These are phyloP conservation scores for Gastroboletus turbinatus DNA, from an alignment of 1,284 basidiomycete genomes.

Conservation along the genomic window DNA sequence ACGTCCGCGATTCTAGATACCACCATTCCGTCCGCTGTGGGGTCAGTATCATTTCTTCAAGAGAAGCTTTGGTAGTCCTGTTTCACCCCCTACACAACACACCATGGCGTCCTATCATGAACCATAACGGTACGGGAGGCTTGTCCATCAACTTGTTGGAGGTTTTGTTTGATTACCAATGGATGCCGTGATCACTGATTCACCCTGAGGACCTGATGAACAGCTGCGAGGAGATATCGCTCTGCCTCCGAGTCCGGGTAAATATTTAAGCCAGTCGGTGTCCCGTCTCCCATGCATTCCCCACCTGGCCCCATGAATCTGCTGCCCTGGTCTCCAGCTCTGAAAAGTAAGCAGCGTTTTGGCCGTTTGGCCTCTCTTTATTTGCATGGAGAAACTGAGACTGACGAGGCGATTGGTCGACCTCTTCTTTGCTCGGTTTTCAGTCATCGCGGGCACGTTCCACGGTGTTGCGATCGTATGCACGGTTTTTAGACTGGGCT, in stretches of 20 bases:
- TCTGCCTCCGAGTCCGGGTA: background rate
- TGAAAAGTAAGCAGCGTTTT: constrained; percentile 18
- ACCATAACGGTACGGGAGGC: background rate
- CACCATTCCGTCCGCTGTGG: too few species aligned
- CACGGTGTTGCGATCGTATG: constrained; percentile 26
- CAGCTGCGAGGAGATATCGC: background rate
- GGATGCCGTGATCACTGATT: constrained; percentile 14
- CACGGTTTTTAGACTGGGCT: constrained; percentile 25
- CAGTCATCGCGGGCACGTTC: constrained; percentile 15
- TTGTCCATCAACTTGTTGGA: background rate
- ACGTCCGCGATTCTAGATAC: too few species aligned
- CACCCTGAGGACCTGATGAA: background rate
- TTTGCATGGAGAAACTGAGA: background rate
- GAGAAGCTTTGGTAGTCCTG: background rate
- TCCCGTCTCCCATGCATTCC: background rate
- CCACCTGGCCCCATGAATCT: background rate
- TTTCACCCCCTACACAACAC: background rate
- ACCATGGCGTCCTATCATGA: background rate
- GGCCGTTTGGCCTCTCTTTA: too few species aligned
- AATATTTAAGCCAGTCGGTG: constrained; percentile 8
- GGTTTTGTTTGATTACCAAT: background rate
- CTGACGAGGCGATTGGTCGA: background rate
- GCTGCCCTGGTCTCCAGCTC: constrained; percentile 10
- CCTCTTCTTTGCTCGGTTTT: background rate
- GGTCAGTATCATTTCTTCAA: background rate